Base-by-base conservation (phyloP, 2,329 filamentous ascomycete genomes). In the Colletotrichum sp. region DNA sequence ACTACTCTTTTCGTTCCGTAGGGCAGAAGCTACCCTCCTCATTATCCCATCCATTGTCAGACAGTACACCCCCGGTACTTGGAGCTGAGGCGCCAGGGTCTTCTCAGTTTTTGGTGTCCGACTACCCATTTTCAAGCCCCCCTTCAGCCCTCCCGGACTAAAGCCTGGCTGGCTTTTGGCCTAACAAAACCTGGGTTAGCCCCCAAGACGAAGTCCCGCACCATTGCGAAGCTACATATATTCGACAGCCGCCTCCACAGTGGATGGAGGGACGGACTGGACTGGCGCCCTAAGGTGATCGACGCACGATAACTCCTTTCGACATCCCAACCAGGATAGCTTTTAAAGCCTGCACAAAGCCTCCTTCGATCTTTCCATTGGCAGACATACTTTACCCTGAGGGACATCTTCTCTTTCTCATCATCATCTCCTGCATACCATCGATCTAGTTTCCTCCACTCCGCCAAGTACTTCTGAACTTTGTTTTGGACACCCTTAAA, bases 101-200 rank as follows among this genome's bases (percentile, higher is more conserved):
- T 71, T 76, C 74, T 39, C 57, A n/a, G n/a, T 57, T 66, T 74
- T 65, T 69, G 64, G 74, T 74, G 21, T 76, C 69, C 24, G 30
- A 74, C 66, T 70, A 32, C 66, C 71, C 74, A 69, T 75, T 70
- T 44, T 66, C 71, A 76, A 79, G 78, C 79, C 81, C 80, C 63
- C 81, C 77, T 82, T 85, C 84, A 85, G 84, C 84, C 84, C 83
- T 85, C 80, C 82, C 79, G 77, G 83, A 82, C 83, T 85, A 85
- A 82, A 80, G 80, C 76, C 74, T 71, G 79, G 79, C 81, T 77
- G 79, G 79, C 79, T 77, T 71, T 21, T 73, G 69, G 78, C 78
- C 78, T 79, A 79, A 78, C 78, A 80, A 78, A 82, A 82, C 81
- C 82, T 79, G 83, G 81, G 79, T 78, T 76, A 82, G 79, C 72